phyloP scores from a whole-genome alignment of 2,329 filamentous ascomycete genomes.

The Exserohilum rostratum region DNA sequence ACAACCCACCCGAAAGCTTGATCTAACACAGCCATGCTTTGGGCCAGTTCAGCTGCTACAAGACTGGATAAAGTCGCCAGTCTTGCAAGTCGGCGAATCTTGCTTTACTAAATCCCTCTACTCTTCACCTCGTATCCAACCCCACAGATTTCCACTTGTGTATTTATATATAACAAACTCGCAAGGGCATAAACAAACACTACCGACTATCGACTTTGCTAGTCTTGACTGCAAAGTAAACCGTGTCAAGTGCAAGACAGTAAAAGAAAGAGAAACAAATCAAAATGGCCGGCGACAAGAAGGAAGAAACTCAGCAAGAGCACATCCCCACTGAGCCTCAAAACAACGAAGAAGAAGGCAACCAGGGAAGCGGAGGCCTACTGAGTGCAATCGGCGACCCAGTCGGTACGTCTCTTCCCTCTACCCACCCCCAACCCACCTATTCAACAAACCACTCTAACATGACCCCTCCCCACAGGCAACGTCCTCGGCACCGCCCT shows the following conservation, averaged over 20 bases:
- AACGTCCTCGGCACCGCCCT: conserved; percentile 47
- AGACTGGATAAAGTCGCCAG: conserved; percentile 4
- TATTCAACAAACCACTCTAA: no score
- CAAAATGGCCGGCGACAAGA: conserved; percentile 19
- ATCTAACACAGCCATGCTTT: conserved; percentile 4
- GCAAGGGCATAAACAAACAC: background rate
- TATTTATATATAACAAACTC: background rate
- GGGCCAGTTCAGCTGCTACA: background rate
- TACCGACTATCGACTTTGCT: background rate
- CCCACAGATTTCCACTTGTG: background rate
- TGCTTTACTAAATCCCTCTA: background rate
- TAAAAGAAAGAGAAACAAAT: background rate
- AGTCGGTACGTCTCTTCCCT: conserved; percentile 26
- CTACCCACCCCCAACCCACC: background rate
- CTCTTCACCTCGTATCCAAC: background rate
- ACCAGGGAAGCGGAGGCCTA: conserved; percentile 33
- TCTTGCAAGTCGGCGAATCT: background rate
- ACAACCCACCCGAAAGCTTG: conserved; percentile 10
- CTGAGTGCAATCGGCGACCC: conserved; percentile 41
- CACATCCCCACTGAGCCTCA: conserved; percentile 37
- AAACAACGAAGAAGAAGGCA: conserved; percentile 26
- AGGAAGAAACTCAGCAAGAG: conserved; percentile 22
- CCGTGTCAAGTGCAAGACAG: background rate
- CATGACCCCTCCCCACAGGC: conserved; percentile 33
- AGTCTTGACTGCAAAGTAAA: no score